Base-by-base conservation (phyloP, 305 asterid species). In the Fraxinus ornus region DNA sequence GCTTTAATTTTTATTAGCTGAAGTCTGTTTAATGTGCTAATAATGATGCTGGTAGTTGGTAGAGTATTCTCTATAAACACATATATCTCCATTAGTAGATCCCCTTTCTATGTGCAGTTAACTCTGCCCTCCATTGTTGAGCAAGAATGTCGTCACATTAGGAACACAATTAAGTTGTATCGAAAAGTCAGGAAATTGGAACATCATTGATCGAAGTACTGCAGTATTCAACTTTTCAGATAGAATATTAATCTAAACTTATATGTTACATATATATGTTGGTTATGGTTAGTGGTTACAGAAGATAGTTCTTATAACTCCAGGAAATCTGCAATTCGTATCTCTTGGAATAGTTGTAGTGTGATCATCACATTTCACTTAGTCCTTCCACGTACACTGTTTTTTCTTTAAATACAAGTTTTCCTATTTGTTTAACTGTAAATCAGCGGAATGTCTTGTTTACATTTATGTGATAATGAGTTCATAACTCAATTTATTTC, bases 381-480 rank as follows among this genome's bases (percentile, higher is more conserved):
- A 24, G 30, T 64, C 35, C 73, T 64, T 64, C 73, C 73, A 24
- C 10, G 35, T 64, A 64, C 35, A 10, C 17, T 64, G 35, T n/a
- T 64, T 64, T 9, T 64, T 22, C 30, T 21, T 57, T 57, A 19
- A 64, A 28, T 64, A 62, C 0, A 9, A 64, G 35, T 26, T 64
- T 64, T 64, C n/a, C 35, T 26, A 19, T 64, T 64, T 64, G 73
- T 64, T 64, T 64, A 24, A 41, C 28, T 75, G 47, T 83, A 72
- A 24, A 32, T 35, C 30, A 57, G 66, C 0, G 28, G 66, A 57
- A 57, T 21, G 66, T 6, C 66, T 57, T 24, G 60, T 28, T 76
- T 49, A 19, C 7, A 49, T 5, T 76, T 26, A 21, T 47, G 70
- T 28, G 9, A 24, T 32, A 32, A 35, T 72, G 22, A 49, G 44